These are phyloP conservation scores for Barbarea vulgaris DNA, from an alignment of 345 rosid genomes.

Conservation along the genomic window DNA sequence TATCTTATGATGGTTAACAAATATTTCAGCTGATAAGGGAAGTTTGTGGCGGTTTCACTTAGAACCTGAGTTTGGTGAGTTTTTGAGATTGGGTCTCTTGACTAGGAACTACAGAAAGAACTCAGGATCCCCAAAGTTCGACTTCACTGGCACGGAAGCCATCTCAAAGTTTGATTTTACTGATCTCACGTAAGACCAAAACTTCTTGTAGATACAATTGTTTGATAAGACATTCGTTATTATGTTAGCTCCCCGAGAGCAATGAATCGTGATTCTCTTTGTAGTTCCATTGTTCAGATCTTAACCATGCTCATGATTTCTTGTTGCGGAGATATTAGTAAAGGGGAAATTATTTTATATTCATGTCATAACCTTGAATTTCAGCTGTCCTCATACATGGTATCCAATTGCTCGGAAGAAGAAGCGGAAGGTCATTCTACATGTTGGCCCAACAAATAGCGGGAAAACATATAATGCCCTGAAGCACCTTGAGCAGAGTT, in stretches of 20 bases:
- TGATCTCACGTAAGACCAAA: conserved; percentile 72
- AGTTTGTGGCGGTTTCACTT: conserved; percentile 41
- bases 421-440: conserved; percentile 78
- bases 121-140: conserved; percentile 44
- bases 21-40: conserved; percentile 47
- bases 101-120: conserved; percentile 49
- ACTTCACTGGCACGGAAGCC: conserved; percentile 54
- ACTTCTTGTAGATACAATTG: neutral
- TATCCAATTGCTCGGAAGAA: conserved; percentile 81
- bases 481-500: conserved; percentile 68
- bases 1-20: conserved; percentile 2
- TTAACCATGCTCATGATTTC: neutral
- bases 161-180: conserved; percentile 59
- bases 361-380: conserved; percentile 25
- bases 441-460: conserved; percentile 95
- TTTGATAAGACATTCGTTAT: neutral
- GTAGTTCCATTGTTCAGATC: neutral
- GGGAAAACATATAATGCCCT: conserved; percentile 89
- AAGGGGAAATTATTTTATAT: neutral
- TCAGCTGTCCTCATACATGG: conserved; percentile 86
- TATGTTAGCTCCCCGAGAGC: neutral
- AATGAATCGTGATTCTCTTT: neutral
- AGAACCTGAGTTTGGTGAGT: conserved; percentile 41
- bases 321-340: conserved; percentile 2
- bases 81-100: conserved; percentile 30